Conservation (phyloP, 208 protist species). For the Trypanosoma vivax region DNA sequence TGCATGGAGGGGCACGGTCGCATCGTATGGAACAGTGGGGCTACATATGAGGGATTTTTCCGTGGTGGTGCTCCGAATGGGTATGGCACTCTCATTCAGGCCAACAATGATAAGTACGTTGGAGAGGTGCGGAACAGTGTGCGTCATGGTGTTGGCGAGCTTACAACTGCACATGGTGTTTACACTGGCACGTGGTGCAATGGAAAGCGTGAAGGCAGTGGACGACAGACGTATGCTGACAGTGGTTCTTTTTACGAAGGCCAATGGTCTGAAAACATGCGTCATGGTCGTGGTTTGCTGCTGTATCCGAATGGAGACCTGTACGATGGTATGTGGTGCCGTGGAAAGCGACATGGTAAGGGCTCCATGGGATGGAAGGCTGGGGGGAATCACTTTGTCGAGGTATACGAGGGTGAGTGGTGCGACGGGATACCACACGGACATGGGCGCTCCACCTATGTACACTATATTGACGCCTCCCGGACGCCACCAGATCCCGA, state of each 20-base stretch:
- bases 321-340: constrained; percentile 27
- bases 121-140: constrained; percentile 56
- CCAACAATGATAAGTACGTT: constrained; percentile 57
- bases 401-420: constrained; percentile 83
- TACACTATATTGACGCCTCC: constrained; percentile 13
- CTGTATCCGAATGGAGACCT: constrained; percentile 22
- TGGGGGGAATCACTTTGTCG: constrained; percentile 31
- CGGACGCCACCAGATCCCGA: not conserved
- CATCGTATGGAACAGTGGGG: constrained; percentile 45
- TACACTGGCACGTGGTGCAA: constrained; percentile 72
- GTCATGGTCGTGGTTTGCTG: constrained; percentile 34
- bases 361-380: constrained; percentile 78
- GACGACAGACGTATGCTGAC: constrained; percentile 62
- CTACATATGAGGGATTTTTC: constrained; percentile 42
- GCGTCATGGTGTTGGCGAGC: constrained; percentile 67
- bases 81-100: constrained; percentile 38
- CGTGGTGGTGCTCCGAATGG: constrained; percentile 29
- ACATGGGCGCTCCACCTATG: constrained; percentile 60
- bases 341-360: constrained; percentile 28
- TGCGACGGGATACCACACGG: constrained; percentile 50
- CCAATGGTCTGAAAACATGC: constrained; percentile 44
- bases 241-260: constrained; percentile 70
- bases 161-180: constrained; percentile 36
- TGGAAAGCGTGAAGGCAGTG: constrained; percentile 60
- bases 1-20: constrained; percentile 44